Conservation (phyloP, 2,329 filamentous ascomycete species). For the Talaromyces sp. region DNA sequence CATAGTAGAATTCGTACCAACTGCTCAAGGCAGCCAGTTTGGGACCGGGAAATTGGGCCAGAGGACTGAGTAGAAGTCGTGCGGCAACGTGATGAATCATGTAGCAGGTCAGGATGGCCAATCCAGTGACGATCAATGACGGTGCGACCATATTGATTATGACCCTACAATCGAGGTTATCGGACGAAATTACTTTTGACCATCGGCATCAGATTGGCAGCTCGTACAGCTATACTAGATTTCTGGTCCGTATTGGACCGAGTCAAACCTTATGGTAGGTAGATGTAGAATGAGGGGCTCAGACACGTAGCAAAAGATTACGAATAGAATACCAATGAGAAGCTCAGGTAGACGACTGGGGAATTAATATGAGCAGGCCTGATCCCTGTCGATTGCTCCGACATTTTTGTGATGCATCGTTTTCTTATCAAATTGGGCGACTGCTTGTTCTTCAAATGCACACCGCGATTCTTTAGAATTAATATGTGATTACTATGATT, state of each 20-base stretch:
- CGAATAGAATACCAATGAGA: background rate
- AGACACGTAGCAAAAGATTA: background rate
- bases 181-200: background rate
- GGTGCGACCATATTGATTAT: background rate
- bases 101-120: background rate
- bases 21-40: slow-evolving; percentile 20
- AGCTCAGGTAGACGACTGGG: background rate
- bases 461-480: background rate
- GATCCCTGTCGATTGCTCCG: background rate
- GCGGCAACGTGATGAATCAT: background rate
- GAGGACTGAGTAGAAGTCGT: slow-evolving; percentile 9
- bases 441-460: background rate
- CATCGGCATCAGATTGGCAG: background rate
- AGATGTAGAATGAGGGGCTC: background rate
- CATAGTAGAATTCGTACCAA: slow-evolving; percentile 30
- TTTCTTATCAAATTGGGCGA: background rate
- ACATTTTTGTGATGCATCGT: background rate
- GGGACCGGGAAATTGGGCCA: slow-evolving; percentile 14
- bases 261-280: background rate
- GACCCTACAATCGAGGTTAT: background rate
- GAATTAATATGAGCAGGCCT: background rate
- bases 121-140: background rate
- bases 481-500: background rate
- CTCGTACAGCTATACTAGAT: background rate
- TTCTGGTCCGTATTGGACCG: background rate